Percentiles rank a stretch among this genome's conserved stretches.
Conservation (phyloP, 176 grass and related monocot species). For the Calamus simplicifolius region DNA sequence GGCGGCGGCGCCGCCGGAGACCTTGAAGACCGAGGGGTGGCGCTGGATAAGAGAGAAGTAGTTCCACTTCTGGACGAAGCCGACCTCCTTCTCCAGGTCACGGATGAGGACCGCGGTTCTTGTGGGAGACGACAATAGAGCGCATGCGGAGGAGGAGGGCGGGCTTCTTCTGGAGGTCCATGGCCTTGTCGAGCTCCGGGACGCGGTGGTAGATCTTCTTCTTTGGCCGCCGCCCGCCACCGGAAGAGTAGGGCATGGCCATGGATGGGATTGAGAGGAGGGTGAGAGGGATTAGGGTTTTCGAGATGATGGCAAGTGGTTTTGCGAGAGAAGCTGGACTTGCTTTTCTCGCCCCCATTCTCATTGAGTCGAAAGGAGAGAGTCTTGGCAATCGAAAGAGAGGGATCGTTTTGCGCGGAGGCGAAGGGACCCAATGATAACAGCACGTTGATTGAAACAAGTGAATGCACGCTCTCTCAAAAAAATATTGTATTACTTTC, state of each 20-base stretch:
- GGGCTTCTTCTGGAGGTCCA: constrained; percentile 81
- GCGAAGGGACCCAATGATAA: no score
- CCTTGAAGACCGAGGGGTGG: constrained; percentile 56
- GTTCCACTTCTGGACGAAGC: constrained; percentile 81
- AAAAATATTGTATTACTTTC: no score
- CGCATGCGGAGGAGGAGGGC: constrained; percentile 51
- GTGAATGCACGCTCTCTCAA: no score
- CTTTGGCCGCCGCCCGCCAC: constrained; percentile 50
- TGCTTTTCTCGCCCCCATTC: no score
- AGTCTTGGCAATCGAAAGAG: no score
- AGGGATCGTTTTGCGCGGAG: no score
- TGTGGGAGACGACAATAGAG: constrained; percentile 44
- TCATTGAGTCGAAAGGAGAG: no score
- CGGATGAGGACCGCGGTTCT: constrained; percentile 47
- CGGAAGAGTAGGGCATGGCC: constrained; percentile 39
- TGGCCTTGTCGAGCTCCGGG: constrained; percentile 62
- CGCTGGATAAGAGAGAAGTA: constrained; percentile 57
- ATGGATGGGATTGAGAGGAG: constrained; percentile 24
- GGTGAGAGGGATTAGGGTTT: neutral
- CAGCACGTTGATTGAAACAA: no score
- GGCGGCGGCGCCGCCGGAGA: constrained; percentile 42
- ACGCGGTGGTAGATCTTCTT: constrained; percentile 86
- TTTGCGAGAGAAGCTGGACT: neutral
- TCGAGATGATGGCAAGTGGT: constrained; percentile 5
- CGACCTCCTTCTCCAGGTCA: constrained; percentile 81